Base-by-base conservation (phyloP, 75 land plant species). In the Pseudotsuga menziesii region DNA sequence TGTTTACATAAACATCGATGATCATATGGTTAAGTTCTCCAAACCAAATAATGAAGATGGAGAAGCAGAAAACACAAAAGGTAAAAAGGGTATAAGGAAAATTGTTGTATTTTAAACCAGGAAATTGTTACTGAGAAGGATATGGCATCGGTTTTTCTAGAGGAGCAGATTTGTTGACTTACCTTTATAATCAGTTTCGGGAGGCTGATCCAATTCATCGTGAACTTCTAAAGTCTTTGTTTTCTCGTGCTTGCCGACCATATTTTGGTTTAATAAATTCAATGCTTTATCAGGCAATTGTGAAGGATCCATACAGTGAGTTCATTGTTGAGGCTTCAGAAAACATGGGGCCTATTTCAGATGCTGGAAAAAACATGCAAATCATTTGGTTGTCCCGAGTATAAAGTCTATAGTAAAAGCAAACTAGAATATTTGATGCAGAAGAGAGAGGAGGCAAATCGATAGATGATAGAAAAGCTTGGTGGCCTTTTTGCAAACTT, bases 121-220 rank as follows among this genome's bases (percentile, higher is more conserved):
- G 72, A 69, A 44, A 69, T 9, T 75, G 4, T 57, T 8, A 22
- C 32, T 58, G 52, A 71, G 62, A 20, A 19, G 72, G 57, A 13
- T 57, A n/a, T 73, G 39, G 63, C 17, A 16, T 56, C 44, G 83
- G 77, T 11, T 92, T 94, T 75, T 89, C 91, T 5, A 89, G 84
- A 72, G 98, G 98, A 70, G 95, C 91, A 74, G 88, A 91, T 69
- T 78, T 97, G 73, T 87, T 97, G 78, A 89, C 93, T 44, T 94
- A 88, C 80, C 83, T 97, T 73, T 92, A 92, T 77, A 70, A 57
- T 60, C 91, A 89, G 72, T 84, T 97, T 27, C 84, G 83, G 99
- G 93, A 88, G 77, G 85, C 93, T 80, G 95, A 94, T 84, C 88
- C 93, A 60, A 76, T 86, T 56, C 90, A 94, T 69, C 60, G 74